Percentiles rank a stretch among this genome's conserved stretches.
phyloP scores from a whole-genome alignment of 2,329 filamentous ascomycete species.

The Cryphonectria radicalis region DNA sequence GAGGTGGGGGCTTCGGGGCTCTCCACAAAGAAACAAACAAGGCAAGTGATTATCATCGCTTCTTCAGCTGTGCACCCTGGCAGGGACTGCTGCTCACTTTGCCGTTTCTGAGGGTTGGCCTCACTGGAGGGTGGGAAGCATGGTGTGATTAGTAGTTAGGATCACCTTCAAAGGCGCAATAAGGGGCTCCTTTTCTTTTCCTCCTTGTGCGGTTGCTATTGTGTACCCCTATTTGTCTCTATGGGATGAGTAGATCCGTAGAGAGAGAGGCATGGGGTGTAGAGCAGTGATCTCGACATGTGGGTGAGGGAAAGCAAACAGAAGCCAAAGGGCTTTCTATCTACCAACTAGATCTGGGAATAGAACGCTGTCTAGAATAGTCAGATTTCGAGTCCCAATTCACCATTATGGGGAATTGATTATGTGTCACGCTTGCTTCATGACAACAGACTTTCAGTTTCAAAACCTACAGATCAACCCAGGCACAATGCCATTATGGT shows the following conservation, averaged over 20 bases:
- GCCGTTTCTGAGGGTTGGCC: background rate
- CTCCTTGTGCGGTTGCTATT: background rate
- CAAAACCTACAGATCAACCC: background rate
- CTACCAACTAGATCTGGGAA: background rate
- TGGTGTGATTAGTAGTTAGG: background rate
- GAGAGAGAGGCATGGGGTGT: background rate
- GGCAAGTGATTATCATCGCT: too few species aligned
- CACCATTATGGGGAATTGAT: too few species aligned
- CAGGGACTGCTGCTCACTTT: background rate
- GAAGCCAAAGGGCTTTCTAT: background rate
- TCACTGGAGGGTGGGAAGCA: background rate
- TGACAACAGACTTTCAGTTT: background rate
- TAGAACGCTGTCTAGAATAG: background rate
- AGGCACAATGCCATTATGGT: background rate
- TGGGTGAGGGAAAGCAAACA: background rate
- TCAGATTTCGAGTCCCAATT: background rate
- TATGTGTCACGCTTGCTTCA: background rate
- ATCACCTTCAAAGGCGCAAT: background rate
- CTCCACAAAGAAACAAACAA: too few species aligned
- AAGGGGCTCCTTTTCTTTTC: too few species aligned
- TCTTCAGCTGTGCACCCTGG: background rate
- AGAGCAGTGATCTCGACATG: background rate
- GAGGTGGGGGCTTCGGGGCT: too few species aligned
- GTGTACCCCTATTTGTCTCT: background rate
- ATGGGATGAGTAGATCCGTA: background rate